Evolutionary conservation across 2,329 filamentous ascomycete species (phyloP).

Genomic region (Penicillium sp.): DNA sequence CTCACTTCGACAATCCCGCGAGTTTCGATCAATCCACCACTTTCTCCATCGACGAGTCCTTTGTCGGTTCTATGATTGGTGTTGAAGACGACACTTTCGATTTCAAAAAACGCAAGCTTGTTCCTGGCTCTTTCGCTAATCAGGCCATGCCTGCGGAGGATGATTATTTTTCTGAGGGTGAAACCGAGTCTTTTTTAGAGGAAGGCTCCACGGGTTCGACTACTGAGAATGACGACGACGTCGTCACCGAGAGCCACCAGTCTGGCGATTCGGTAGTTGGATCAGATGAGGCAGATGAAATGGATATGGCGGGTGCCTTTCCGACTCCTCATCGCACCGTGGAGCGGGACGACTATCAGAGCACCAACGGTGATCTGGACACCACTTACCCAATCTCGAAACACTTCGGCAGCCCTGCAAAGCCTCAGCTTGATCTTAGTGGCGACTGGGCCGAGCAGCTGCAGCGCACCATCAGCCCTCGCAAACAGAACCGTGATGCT

Average conservation of each 20-base stretch:
- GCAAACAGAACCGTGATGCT: slow-evolving; percentile 81
- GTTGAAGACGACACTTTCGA: slow-evolving; percentile 58
- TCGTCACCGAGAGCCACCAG: slow-evolving; percentile 51
- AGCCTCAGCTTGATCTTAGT: slow-evolving; percentile 56
- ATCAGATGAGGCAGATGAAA: slow-evolving; percentile 67
- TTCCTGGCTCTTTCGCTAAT: slow-evolving; percentile 80
- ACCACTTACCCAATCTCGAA: slow-evolving; percentile 35
- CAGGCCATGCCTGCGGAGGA: slow-evolving; percentile 56
- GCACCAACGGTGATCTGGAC: slow-evolving; percentile 47
- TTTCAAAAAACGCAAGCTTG: slow-evolving; percentile 51
- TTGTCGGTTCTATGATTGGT: slow-evolving; percentile 38
- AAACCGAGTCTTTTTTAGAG: slow-evolving; percentile 83
- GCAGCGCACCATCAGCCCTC: slow-evolving; percentile 87
- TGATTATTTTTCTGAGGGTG: slow-evolving; percentile 38
- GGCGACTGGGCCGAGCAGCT: slow-evolving; percentile 94
- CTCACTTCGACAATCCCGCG: slow-evolving; percentile 32
- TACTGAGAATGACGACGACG: slow-evolving; percentile 58
- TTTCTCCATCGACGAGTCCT: slow-evolving; percentile 43
- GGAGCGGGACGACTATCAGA: slow-evolving; percentile 63
- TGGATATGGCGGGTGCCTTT: slow-evolving; percentile 79
- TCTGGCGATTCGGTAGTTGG: slow-evolving; percentile 63
- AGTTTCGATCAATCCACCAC: slow-evolving; percentile 39
- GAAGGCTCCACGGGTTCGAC: slow-evolving; percentile 81
- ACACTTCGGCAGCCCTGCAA: slow-evolving; percentile 51
- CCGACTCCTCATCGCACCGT: slow-evolving; percentile 69